Percentiles rank a stretch among this genome's conserved stretches.
phyloP scores from a whole-genome alignment of 116 monocot species.

The Thalassia testudinum region DNA sequence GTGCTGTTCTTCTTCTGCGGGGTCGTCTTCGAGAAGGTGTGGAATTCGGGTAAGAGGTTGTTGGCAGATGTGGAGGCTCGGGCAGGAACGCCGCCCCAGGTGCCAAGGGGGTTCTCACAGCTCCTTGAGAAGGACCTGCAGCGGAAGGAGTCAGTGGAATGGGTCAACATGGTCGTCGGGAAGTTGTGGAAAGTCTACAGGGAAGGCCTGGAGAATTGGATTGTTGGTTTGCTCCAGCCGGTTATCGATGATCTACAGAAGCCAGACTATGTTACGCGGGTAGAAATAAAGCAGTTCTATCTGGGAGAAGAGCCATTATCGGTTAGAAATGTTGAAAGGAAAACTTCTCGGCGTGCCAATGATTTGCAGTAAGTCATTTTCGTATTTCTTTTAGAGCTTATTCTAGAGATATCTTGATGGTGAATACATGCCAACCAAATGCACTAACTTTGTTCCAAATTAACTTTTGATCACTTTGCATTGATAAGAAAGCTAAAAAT shows the following conservation, averaged over 20 bases:
- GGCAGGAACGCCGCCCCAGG: conserved; percentile 61
- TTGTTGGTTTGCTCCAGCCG: conserved; percentile 81
- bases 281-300: conserved; percentile 88
- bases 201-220: conserved; percentile 69
- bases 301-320: conserved; percentile 87
- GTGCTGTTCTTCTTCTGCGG: conserved; percentile 92
- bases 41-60: conserved; percentile 48
- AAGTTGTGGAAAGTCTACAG: conserved; percentile 91
- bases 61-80: conserved; percentile 15
- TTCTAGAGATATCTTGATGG: too few relatives aligned
- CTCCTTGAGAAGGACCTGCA: conserved; percentile 79
- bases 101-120: conserved; percentile 71
- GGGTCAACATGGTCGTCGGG: conserved; percentile 95
- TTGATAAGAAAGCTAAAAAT: too few relatives aligned
- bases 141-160: conserved; percentile 91
- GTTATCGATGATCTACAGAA: conserved; percentile 75
- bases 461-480: too few relatives aligned
- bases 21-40: conserved; percentile 75
- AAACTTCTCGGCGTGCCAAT: conserved; percentile 66
- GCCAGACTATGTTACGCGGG: conserved; percentile 76
- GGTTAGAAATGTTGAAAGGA: conserved; percentile 81
- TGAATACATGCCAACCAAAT: too few relatives aligned
- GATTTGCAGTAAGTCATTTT: conserved; percentile 68
- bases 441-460: too few relatives aligned
- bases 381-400: too few relatives aligned